Evolutionary conservation across 1,139 yeast genomes (phyloP), one percentile per base, ranked within the genome.

Genomic region (Zygoascus sp.): DNA sequence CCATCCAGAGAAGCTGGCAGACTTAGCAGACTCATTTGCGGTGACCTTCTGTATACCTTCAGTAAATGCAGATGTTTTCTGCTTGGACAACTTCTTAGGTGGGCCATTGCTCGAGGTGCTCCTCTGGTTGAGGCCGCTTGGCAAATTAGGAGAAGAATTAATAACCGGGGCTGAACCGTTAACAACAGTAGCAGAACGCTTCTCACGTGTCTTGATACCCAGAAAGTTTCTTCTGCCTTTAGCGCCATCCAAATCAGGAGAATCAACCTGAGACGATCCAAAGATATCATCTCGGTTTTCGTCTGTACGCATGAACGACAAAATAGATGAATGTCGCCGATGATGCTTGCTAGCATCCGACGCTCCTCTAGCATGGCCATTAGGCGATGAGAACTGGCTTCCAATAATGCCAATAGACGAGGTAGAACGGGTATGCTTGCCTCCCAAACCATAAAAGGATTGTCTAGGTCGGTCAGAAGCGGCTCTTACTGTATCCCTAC

Each of bases 1-100:
- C 95, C 97, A 92, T 1, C 99, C 99, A 46, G 89, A 81, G 60
- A 73, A 80, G 49, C 76, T 83, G 0, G 97, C 89, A 11, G 82
- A 69, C 56, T 80, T 80, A 42, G 84, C 78, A 0, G 97, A 85
- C 40, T 87, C 88, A 53, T 77, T 80, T 0, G 96, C 96, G 0
- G 84, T 75, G 20, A 87, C 75, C 17, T 70, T 74, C 58, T 90
- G 75, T 42, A 92, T 85, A 11, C 98, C 98, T 68, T 92, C 98
- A 59, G 82, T 81, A 66, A 92, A 92, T 0, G 97, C 98, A 0
- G 96, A 83, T 0, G 97, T 90, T 65, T 70, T 75, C 50, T 67
- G 70, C 53, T 69, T 70, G 6, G 61, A 40, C 32, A 55, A 39
- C 4, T 54, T 42, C 39, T 48, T 44, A 1, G 51, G 49, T 7